phyloP scores from a whole-genome alignment of 164 flowering plant genomes.

The Santalum album region DNA sequence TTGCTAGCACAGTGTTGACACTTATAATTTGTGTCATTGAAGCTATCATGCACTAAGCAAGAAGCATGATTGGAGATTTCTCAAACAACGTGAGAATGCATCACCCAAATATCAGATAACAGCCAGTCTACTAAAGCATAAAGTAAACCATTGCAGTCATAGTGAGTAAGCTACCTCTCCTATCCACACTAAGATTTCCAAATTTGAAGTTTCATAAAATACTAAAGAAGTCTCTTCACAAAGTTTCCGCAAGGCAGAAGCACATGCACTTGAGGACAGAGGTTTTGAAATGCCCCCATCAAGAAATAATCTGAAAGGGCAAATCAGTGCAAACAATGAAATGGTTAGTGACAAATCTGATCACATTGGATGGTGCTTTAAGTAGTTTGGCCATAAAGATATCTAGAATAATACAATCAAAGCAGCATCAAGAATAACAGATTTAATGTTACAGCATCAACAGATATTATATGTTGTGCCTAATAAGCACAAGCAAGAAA shows the following conservation, averaged over 20 bases:
- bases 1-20: neutral
- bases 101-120: neutral
- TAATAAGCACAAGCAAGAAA: too few relatives aligned
- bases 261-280: conserved; percentile 60
- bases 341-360: neutral
- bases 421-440: neutral
- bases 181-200: conserved; percentile 84
- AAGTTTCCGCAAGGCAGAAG: conserved; percentile 71
- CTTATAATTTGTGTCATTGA: neutral
- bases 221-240: conserved; percentile 81
- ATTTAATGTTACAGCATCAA: too few relatives aligned
- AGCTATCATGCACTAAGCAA: neutral
- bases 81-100: neutral
- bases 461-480: too few relatives aligned
- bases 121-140: neutral
- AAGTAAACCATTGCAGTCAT: neutral
- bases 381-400: too few relatives aligned
- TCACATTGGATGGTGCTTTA: too few relatives aligned
- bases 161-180: conserved; percentile 63
- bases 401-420: neutral
- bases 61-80: neutral
- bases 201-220: conserved; percentile 61
- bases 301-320: conserved; percentile 74
- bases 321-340: conserved; percentile 21
- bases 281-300: conserved; percentile 77